Percentiles rank a stretch among this genome's conserved stretches.
phyloP scores from a whole-genome alignment of 768 basidiomycete species.

The Tricholoma furcatifolium region DNA sequence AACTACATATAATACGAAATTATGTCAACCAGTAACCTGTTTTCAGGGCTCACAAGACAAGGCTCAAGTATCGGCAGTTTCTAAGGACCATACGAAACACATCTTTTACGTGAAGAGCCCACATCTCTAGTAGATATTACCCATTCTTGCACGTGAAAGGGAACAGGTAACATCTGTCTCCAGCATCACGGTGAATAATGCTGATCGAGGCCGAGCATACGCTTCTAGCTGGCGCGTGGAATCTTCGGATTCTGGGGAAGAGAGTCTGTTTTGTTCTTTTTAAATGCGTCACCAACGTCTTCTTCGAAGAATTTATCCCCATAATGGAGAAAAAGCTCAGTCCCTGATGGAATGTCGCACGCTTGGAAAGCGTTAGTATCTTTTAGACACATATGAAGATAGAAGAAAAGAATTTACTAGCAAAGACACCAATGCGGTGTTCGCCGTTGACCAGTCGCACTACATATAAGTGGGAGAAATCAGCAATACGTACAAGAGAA shows the following conservation, averaged over 20 bases:
- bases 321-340: slow-evolving; percentile 60
- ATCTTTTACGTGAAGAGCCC: too few species aligned
- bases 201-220: slow-evolving; percentile 11
- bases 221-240: not conserved
- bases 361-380: slow-evolving; percentile 24
- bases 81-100: too few species aligned
- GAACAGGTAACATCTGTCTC: too few species aligned
- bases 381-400: not conserved
- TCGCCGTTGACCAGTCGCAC: slow-evolving; percentile 65
- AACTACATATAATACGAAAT: too few species aligned
- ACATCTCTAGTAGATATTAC: too few species aligned
- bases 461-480: slow-evolving; percentile 21
- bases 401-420: slow-evolving; percentile 36
- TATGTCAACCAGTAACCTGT: too few species aligned
- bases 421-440: slow-evolving; percentile 63
- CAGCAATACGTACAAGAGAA: not conserved
- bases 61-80: too few species aligned
- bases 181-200: too few species aligned
- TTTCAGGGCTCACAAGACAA: too few species aligned
- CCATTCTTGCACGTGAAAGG: too few species aligned
- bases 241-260: not conserved
- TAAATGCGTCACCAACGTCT: not conserved
- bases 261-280: not conserved
- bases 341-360: slow-evolving; percentile 35
- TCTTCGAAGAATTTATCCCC: slow-evolving; percentile 46